Evolutionary conservation across 2,329 filamentous ascomycete species (phyloP).

Genomic region (Apiospora pterosperma): DNA sequence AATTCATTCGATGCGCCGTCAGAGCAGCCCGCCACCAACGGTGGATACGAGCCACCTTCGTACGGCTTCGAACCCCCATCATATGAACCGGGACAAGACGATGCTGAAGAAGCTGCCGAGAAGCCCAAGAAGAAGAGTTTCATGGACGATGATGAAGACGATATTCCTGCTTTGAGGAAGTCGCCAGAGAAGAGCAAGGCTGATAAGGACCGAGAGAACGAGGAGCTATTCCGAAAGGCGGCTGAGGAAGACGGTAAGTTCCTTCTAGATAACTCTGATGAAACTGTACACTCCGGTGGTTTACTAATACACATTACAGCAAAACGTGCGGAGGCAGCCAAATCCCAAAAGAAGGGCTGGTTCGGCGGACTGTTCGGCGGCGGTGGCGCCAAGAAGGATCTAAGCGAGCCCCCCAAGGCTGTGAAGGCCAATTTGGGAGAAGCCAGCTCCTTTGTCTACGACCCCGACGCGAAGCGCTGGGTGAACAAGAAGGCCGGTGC

Average conservation of each 20-base stretch:
- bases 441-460: slow-evolving; percentile 88
- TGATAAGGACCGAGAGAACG: slow-evolving; percentile 74
- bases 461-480: slow-evolving; percentile 96
- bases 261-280: background rate
- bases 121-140: slow-evolving; percentile 73
- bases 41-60: slow-evolving; percentile 58
- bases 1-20: slow-evolving; percentile 27
- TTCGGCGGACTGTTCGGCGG: slow-evolving; percentile 76
- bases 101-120: slow-evolving; percentile 42
- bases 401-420: slow-evolving; percentile 48
- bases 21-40: slow-evolving; percentile 25
- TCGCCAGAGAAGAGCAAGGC: slow-evolving; percentile 58
- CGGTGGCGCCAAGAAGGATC: slow-evolving; percentile 63
- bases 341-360: slow-evolving; percentile 66
- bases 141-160: slow-evolving; percentile 78
- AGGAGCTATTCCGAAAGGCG: slow-evolving; percentile 80
- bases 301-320: slow-evolving; percentile 35
- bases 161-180: slow-evolving; percentile 52
- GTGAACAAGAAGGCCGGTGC: slow-evolving; percentile 88
- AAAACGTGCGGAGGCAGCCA: slow-evolving; percentile 55
- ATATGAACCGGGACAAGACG: slow-evolving; percentile 48
- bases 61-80: slow-evolving; percentile 56
- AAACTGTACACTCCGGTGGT: background rate
- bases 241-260: slow-evolving; percentile 70
- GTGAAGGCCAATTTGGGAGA: slow-evolving; percentile 93